Evolutionary conservation across 129 eudicot genomes (phyloP).

Genomic region (Helianthus tuberosus): DNA sequence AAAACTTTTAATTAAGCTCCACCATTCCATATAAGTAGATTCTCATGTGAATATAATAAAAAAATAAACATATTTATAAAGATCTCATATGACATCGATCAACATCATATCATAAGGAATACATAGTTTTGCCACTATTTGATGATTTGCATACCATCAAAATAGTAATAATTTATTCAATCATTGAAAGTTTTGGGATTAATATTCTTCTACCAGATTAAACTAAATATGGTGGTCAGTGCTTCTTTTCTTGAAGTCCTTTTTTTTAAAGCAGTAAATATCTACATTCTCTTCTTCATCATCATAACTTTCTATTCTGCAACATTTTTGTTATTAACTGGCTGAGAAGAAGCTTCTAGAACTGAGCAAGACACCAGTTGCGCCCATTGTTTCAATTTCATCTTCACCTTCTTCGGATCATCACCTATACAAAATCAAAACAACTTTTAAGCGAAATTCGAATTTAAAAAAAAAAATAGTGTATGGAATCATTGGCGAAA

Average conservation of each 20-base stretch:
- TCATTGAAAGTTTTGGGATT: constrained; percentile 4
- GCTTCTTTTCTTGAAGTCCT: constrained; percentile 19
- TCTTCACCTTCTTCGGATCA: constrained; percentile 54
- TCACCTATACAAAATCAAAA: constrained; percentile 34
- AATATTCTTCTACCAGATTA: constrained; percentile 18
- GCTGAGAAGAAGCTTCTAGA: constrained; percentile 36
- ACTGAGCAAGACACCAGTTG: constrained; percentile 58
- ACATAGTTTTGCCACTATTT: too few species aligned
- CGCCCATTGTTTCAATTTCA: constrained; percentile 62
- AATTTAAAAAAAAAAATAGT: too few species aligned
- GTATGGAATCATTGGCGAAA: too few species aligned
- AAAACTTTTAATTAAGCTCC: too few species aligned
- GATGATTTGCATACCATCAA: not conserved
- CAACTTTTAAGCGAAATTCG: not conserved
- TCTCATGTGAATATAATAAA: too few species aligned
- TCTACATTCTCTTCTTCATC: constrained; percentile 14
- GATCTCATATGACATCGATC: too few species aligned
- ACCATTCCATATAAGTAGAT: too few species aligned
- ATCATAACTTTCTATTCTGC: not conserved
- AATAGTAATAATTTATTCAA: constrained; percentile 2
- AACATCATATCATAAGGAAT: too few species aligned
- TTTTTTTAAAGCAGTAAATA: not conserved
- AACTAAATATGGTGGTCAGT: constrained; percentile 25
- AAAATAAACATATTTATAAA: too few species aligned
- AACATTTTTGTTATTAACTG: constrained; percentile 5